A percentile compares a stretch with the other conserved stretches of the same genome.
These are phyloP conservation scores for Austroboletus eburneus DNA, from an alignment of 768 basidiomycete species.

Conservation along the genomic window DNA sequence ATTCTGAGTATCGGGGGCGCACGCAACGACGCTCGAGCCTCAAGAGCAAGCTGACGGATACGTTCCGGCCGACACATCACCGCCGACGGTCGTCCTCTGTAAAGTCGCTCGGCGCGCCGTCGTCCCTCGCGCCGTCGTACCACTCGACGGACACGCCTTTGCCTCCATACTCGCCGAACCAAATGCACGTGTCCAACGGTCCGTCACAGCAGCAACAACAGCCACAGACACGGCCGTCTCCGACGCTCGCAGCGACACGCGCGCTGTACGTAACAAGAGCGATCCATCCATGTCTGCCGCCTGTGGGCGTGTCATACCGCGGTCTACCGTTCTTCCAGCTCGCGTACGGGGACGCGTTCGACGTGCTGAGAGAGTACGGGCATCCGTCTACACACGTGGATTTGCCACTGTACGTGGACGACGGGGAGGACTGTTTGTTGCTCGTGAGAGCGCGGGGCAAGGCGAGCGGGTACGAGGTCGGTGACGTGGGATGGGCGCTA, in stretches of 20 bases:
- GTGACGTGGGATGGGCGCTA: slow-evolving; percentile 72
- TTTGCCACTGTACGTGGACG: slow-evolving; percentile 75
- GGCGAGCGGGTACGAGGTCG: slow-evolving; percentile 25
- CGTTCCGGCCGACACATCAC: slow-evolving; percentile 30
- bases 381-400: slow-evolving; percentile 73
- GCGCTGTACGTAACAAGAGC: slow-evolving; percentile 65
- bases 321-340: slow-evolving; percentile 75
- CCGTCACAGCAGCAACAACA: slow-evolving; percentile 12
- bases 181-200: slow-evolving; percentile 12
- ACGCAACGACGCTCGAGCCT: slow-evolving; percentile 28
- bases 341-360: slow-evolving; percentile 55
- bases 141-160: slow-evolving; percentile 20
- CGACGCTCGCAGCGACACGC: slow-evolving; percentile 30
- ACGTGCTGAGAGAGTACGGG: slow-evolving; percentile 71
- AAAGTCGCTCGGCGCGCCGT: slow-evolving; percentile 31
- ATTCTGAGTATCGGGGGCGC: slow-evolving; percentile 25
- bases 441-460: slow-evolving; percentile 52
- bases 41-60: slow-evolving; percentile 31
- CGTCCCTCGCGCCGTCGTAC: slow-evolving; percentile 21
- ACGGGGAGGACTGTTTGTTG: slow-evolving; percentile 70
- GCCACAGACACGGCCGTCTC: slow-evolving; percentile 22
- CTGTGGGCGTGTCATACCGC: slow-evolving; percentile 60
- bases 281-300: slow-evolving; percentile 66
- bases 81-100: slow-evolving; percentile 32
- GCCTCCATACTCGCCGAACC: slow-evolving; percentile 20